Evolutionary conservation across 2,329 filamentous ascomycete genomes (phyloP), one percentile per base, ranked within the genome.

Genomic region (Epichloe bromicola): DNA sequence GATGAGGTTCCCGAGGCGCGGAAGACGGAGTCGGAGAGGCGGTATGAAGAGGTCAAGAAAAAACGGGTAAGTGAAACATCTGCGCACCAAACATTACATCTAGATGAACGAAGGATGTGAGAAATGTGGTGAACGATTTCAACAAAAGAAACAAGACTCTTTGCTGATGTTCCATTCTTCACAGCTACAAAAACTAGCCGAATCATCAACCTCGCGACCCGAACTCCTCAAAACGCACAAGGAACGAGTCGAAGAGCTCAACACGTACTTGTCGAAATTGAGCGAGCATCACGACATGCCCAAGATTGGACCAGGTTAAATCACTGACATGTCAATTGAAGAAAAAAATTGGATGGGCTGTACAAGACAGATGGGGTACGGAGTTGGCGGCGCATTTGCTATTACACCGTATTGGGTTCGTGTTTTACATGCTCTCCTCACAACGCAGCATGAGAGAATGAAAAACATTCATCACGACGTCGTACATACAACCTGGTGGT

Each of bases 281-380:
- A 95, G 88, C 69, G 93, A 98, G 70, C 93, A 98, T 70, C 91
- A 98, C 68, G 93, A 98, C 65, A 98, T 98, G 90, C 78, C 78
- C 59, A 81, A 80, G 70, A 82, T 82, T 51, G 78, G 78, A 11
- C 78, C 78, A 1, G 78, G 78, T 39, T 82, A 69, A 65, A 45
- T 33, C n/a, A 17, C 36, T 30, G 10, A 3, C n/a, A 11, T 12
- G 14, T 15, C 8, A 30, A 39, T 11, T 5, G 3, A 19, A 26
- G 7, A n/a, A 3, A 17, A 4, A 3, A 12, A 12, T 33, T 3
- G 15, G 6, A 6, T 26, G 5, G 12, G 20, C 11, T 30, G 36
- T 20, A 40, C 23, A 20, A 15, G 12, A 45, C 3, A 44, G 30
- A 33, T 26, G 11, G 40, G 41, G 12, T n/a, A 46, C 10, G 48